These are phyloP conservation scores for Colletotrichum simmondsii DNA, from an alignment of 2,329 filamentous ascomycete genomes.

Conservation along the genomic window DNA sequence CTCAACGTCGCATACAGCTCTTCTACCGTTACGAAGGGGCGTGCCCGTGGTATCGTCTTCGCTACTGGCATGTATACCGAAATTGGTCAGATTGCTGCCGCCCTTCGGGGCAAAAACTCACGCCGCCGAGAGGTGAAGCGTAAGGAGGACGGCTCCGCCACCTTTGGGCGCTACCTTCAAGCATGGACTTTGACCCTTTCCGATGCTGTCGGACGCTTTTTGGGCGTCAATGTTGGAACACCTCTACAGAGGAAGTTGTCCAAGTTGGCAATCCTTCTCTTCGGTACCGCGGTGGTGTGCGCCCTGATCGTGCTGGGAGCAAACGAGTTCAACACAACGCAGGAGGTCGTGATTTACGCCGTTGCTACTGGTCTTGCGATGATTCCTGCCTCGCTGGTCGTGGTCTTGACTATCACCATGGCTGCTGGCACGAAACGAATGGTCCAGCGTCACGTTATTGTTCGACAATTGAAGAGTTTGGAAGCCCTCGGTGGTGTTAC, in stretches of 20 bases:
- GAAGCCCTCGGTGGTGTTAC: constrained; percentile 67
- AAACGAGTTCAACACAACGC: constrained; percentile 50
- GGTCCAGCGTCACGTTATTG: constrained; percentile 63
- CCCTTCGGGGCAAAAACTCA: constrained; percentile 51
- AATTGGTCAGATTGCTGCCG: constrained; percentile 69
- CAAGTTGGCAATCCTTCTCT: constrained; percentile 75
- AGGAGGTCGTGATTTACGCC: constrained; percentile 56
- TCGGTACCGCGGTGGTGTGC: constrained; percentile 65
- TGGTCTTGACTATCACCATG: constrained; percentile 70
- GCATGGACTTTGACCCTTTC: constrained; percentile 50
- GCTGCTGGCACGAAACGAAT: constrained; percentile 65
- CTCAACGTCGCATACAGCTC: constrained; percentile 73
- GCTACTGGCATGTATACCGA: constrained; percentile 71
- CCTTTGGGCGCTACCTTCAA: constrained; percentile 43
- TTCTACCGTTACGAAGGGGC: constrained; percentile 70
- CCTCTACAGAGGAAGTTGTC: constrained; percentile 77
- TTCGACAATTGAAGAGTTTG: constrained; percentile 61
- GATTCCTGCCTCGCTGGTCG: constrained; percentile 60
- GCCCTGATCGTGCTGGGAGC: constrained; percentile 57
- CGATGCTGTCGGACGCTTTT: constrained; percentile 55
- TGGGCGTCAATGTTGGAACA: constrained; percentile 67
- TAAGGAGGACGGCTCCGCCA: constrained; percentile 53
- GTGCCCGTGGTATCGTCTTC: constrained; percentile 69
- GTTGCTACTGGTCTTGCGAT: constrained; percentile 59
- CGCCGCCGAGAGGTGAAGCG: constrained; percentile 51